These are phyloP conservation scores for Osmanthus fragrans DNA, from an alignment of 257 asterid species.

Conservation along the genomic window DNA sequence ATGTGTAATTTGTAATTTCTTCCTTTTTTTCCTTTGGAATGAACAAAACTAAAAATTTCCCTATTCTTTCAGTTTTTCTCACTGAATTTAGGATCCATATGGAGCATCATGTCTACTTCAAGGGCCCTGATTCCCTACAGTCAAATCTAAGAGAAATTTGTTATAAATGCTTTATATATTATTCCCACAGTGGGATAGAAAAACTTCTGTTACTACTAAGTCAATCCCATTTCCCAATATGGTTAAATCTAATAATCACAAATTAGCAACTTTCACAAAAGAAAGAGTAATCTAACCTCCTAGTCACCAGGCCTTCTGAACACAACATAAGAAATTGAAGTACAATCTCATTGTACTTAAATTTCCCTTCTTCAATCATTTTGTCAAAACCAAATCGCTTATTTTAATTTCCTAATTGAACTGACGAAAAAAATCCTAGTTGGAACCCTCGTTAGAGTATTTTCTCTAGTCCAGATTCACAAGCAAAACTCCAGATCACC, in stretches of 20 bases:
- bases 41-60: too few relatives aligned
- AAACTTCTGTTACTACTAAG: too few relatives aligned
- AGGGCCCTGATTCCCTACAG: too few relatives aligned
- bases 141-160: too few relatives aligned
- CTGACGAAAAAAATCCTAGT: background rate
- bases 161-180: too few relatives aligned
- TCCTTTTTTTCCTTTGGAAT: too few relatives aligned
- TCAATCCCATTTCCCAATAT: too few relatives aligned
- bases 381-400: background rate
- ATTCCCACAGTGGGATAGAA: too few relatives aligned
- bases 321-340: background rate
- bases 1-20: background rate
- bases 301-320: background rate
- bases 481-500: background rate
- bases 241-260: too few relatives aligned
- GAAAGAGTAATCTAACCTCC: background rate
- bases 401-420: conserved; percentile 1
- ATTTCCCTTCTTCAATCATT: background rate
- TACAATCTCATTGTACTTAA: background rate
- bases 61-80: background rate
- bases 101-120: too few relatives aligned
- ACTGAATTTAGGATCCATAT: too few relatives aligned
- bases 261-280: background rate
- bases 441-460: background rate
- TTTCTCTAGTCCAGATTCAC: conserved; percentile 26